Evolutionary conservation across 306 rosid species (phyloP), one percentile per base, ranked within the genome.

Genomic region (Quercus engelmannii): DNA sequence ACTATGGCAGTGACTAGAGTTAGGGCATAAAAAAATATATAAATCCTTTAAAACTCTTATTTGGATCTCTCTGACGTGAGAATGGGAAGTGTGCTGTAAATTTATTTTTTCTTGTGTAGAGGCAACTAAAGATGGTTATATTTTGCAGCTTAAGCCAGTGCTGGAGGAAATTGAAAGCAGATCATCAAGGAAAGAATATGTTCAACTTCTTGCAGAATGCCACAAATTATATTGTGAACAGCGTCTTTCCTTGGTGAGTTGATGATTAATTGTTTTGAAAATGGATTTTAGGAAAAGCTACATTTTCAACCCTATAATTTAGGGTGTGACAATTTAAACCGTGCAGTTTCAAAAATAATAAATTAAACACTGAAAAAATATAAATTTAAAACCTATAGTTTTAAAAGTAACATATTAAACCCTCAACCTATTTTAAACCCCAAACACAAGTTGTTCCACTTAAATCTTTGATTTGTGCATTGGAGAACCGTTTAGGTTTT

Each of bases 151-250:
- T 82, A 96, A 92, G 86, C 90, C 93, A 13, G 90, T 93, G 76
- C 87, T 93, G 80, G 93, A 84, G 87, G 99, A 93, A 87, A 90
- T 96, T 82, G 99, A 96, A 82, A 89, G 96, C 86, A 89, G 99
- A 87, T 87, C 97, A 72, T 89, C 98, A 76, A 90, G 97, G 90
- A 96, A 95, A 82, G 98, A 95, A 84, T 95, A 95, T 80, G 85
- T 84, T 80, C 97, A 91, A 88, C 80, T 95, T 74, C 93, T 95
- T 76, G 86, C 81, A n/a, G 99, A 95, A 86, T 95, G 99, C 91
- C 99, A 95, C 87, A 89, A 77, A 85, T 83, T 95, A 38, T 95
- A 93, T 82, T 95, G 96, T 80, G 99, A 95, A 80, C 99, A 95
- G 68, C 89, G 98, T 75, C 96, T 95, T 78, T 90, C 98, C 69